These are phyloP conservation scores for Letharia lupina DNA, from an alignment of 495 filamentous ascomycete species.

Conservation along the genomic window DNA sequence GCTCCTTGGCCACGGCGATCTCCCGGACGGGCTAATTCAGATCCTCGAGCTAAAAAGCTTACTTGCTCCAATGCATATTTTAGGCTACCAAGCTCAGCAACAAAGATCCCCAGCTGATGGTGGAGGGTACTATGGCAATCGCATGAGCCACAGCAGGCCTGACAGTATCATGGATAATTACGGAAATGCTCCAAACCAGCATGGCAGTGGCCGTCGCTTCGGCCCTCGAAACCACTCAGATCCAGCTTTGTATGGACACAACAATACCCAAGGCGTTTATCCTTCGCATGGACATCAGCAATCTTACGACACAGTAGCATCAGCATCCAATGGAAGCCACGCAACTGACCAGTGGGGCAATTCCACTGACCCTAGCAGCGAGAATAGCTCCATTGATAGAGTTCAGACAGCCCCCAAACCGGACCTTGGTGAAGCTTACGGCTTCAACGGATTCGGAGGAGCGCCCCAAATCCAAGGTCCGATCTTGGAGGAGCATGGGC, in stretches of 20 bases:
- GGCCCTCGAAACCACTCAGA: constrained; percentile 44
- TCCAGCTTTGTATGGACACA: constrained; percentile 34
- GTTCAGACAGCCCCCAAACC: constrained; percentile 50
- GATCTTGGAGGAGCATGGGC: constrained; percentile 33
- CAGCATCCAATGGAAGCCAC: constrained; percentile 60
- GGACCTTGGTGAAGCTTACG: constrained; percentile 48
- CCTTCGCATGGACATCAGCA: constrained; percentile 60
- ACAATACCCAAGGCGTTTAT: constrained; percentile 46
- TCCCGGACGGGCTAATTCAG: constrained; percentile 5
- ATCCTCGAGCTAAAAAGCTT: constrained; percentile 8
- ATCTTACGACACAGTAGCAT: constrained; percentile 74
- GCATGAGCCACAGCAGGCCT: constrained; percentile 41
- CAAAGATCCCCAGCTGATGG: constrained; percentile 6
- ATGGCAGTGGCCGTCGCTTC: constrained; percentile 38
- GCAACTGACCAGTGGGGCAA: constrained; percentile 64
- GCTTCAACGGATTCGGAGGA: constrained; percentile 43
- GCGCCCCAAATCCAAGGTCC: constrained; percentile 34
- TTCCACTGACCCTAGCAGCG: constrained; percentile 79
- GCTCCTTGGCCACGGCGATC: constrained; percentile 1
- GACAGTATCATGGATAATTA: constrained; percentile 50
- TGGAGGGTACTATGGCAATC: constrained; percentile 35
- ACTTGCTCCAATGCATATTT: not conserved
- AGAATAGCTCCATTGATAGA: constrained; percentile 83
- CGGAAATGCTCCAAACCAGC: constrained; percentile 34
- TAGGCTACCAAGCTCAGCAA: constrained; percentile 21